Evolutionary conservation across 441 rosid species (phyloP), one percentile per base, ranked within the genome.

Genomic region (Bocquillonia castaneifolia): DNA sequence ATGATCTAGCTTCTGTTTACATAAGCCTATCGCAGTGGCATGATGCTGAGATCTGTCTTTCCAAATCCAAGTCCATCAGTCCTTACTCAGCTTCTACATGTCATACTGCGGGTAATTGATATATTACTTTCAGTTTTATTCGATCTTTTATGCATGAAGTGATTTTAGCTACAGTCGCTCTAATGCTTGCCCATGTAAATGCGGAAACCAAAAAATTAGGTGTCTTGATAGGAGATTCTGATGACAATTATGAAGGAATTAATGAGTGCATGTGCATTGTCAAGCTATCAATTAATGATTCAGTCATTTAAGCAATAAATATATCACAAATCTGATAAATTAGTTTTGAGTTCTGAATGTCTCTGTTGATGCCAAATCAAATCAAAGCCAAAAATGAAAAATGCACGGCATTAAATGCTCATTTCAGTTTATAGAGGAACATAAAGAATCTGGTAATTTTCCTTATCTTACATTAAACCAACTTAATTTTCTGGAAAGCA

Each of bases 41-140:
- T 28, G 99, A 94, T 60, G 96, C 96, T 22, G 96, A 91, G 85
- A 72, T 81, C 22, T 93, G 99, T 80, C 96, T 93, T 77, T 84
- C 90, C 54, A 89, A 85, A 81, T 93, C 96, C 51, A 80, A 79
- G 77, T 88, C 86, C 78, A 82, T 89, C 37, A 68, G 60, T 32
- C 75, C 83, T 61, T 81, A 76, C 77, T 90, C 96, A 52, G 83
- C 96, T 64, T 64, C 82, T 65, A 85, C 88, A 76, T 82, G 73
- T 59, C 86, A 89, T 62, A 83, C 67, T 15, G 72, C 81, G 54
- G 91, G 96, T 85, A 81, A 67, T 42, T 44, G 26, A 34, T 36
- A 13, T 40, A 6, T 68, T 36, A 39, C 44, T 59, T 29, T 54
- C 15, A 18, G 32, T 47, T 26, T 63, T 42, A 37, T 23, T 36